These are phyloP conservation scores for Aspergillus campestris DNA, from an alignment of 495 filamentous ascomycete species.

Conservation along the genomic window DNA sequence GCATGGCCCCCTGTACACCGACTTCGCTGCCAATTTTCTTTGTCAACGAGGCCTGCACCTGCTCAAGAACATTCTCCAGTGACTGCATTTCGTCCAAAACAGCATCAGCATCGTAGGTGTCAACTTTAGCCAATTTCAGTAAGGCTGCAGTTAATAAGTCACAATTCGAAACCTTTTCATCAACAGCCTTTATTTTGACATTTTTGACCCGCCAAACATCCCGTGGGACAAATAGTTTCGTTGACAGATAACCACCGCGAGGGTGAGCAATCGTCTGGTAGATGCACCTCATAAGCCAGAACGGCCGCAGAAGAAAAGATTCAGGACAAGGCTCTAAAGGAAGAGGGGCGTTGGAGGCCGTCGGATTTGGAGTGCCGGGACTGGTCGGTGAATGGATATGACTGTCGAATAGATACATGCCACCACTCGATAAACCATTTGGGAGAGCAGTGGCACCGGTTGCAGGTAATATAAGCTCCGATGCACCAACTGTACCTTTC, in stretches of 20 bases:
- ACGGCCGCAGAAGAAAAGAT: constrained; percentile 77
- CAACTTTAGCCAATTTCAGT: constrained; percentile 70
- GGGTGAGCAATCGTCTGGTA: constrained; percentile 91
- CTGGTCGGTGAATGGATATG: constrained; percentile 68
- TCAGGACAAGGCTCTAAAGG: constrained; percentile 88
- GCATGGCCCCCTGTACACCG: constrained; percentile 59
- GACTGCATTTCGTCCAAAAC: constrained; percentile 92
- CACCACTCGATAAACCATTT: constrained; percentile 51
- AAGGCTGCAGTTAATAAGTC: constrained; percentile 88
- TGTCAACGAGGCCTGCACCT: constrained; percentile 63
- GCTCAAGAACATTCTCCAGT: constrained; percentile 81
- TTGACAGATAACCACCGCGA: constrained; percentile 84
- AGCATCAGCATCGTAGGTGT: constrained; percentile 81
- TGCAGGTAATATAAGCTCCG: constrained; percentile 60
- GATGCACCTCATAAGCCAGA: constrained; percentile 91
- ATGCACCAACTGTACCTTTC: constrained; percentile 35
- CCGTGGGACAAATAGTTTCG: constrained; percentile 79
- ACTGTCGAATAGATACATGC: constrained; percentile 75
- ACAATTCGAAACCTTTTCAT: constrained; percentile 93
- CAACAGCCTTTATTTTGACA: constrained; percentile 80
- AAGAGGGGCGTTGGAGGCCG: constrained; percentile 50
- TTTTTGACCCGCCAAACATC: constrained; percentile 93
- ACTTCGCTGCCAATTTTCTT: constrained; percentile 90
- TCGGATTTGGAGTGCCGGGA: constrained; percentile 57
- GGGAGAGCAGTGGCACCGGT: constrained; percentile 48